Evolutionary conservation across 805 yeast species (phyloP).

Genomic region (Schwanniomyces sp.): DNA sequence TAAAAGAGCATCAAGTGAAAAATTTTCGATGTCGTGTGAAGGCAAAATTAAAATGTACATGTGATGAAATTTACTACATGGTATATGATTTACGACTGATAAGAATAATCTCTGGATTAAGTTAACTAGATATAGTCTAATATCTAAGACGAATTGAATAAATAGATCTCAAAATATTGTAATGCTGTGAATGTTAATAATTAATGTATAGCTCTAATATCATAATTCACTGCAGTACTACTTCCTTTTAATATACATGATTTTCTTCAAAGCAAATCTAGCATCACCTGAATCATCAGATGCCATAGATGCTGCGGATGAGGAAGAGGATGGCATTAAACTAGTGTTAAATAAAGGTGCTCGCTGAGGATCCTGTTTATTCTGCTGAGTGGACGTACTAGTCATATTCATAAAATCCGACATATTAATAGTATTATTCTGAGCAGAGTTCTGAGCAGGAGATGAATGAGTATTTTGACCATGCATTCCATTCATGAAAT

Average conservation of each 20-base stretch:
- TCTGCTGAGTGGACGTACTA: neutral
- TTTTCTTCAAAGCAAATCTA: constrained; percentile 35
- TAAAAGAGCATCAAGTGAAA: neutral
- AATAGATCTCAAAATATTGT: neutral
- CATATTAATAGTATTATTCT: constrained; percentile 12
- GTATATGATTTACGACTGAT: neutral
- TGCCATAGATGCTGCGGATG: constrained; percentile 6
- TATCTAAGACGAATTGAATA: neutral
- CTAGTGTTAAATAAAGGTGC: neutral
- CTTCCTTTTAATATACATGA: constrained; percentile 31
- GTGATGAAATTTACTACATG: neutral
- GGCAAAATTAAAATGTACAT: neutral
- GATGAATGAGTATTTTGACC: neutral
- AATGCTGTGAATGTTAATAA: neutral
- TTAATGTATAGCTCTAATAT: neutral
- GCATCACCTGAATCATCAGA: constrained; percentile 36
- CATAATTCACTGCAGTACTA: constrained; percentile 3
- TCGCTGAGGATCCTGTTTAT: neutral
- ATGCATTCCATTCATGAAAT: constrained; percentile 16
- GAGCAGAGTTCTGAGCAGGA: neutral
- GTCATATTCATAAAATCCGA: constrained; percentile 18
- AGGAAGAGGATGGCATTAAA: constrained; percentile 4
- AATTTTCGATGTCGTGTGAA: constrained; percentile 2
- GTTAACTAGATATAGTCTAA: neutral
- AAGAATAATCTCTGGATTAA: neutral